Evolutionary conservation across 352 stramenopile genomes (phyloP).

Genomic region (Blastocystis sp.): DNA sequence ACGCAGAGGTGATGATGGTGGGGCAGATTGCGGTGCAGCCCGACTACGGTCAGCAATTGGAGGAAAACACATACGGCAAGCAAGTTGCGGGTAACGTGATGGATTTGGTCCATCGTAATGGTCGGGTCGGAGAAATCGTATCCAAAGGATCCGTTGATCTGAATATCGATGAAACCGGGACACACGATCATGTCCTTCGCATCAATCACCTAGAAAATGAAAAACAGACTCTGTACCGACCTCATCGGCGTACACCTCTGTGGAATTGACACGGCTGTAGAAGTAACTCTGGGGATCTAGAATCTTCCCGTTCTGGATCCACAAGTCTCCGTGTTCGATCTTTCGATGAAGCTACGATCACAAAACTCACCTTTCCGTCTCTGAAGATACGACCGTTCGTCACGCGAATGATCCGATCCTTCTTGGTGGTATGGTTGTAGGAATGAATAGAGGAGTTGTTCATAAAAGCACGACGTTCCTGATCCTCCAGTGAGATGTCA

Average conservation of each 20-base stretch:
- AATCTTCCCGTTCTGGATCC: slow-evolving; percentile 49
- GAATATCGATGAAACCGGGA: slow-evolving; percentile 76
- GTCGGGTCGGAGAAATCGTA: slow-evolving; percentile 70
- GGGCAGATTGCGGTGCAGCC: slow-evolving; percentile 75
- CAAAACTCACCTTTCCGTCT: slow-evolving; percentile 13
- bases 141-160: slow-evolving; percentile 76
- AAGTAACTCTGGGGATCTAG: slow-evolving; percentile 53
- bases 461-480: slow-evolving; percentile 45
- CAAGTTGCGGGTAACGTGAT: slow-evolving; percentile 64
- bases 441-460: slow-evolving; percentile 50
- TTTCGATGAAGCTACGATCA: background rate
- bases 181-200: slow-evolving; percentile 62
- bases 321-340: slow-evolving; percentile 50
- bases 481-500: slow-evolving; percentile 5
- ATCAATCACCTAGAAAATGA: slow-evolving; percentile 28
- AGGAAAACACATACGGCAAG: slow-evolving; percentile 54
- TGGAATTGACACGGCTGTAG: slow-evolving; percentile 48
- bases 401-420: slow-evolving; percentile 41
- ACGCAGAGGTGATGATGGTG: slow-evolving; percentile 72
- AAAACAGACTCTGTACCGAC: background rate
- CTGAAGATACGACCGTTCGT: slow-evolving; percentile 53
- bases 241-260: slow-evolving; percentile 44
- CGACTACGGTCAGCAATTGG: slow-evolving; percentile 54
- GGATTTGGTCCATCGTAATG: slow-evolving; percentile 63
- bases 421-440: slow-evolving; percentile 45